A percentile compares a stretch with the other conserved stretches of the same genome.
These are phyloP conservation scores for Petunia axillaris DNA, from an alignment of 257 asterid species.

Conservation along the genomic window DNA sequence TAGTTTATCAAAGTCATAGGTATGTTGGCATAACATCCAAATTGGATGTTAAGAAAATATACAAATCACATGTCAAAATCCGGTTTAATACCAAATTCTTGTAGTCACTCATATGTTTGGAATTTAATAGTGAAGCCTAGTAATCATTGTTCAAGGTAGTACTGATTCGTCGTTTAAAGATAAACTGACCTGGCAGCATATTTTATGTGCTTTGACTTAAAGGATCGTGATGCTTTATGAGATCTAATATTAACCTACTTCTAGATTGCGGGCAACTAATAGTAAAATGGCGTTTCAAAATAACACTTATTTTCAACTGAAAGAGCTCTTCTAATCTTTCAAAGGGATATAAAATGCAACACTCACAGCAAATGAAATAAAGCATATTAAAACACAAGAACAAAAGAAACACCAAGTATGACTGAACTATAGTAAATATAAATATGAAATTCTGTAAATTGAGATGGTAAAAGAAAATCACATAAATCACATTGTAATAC, in stretches of 20 bases:
- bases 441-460: background rate
- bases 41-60: background rate
- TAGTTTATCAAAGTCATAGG: background rate
- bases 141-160: background rate
- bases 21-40: background rate
- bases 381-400: background rate
- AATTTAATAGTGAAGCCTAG: background rate
- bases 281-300: background rate
- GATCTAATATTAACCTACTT: background rate
- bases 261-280: background rate
- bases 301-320: background rate
- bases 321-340: background rate
- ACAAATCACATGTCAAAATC: background rate
- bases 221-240: background rate
- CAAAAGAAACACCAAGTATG: background rate
- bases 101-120: background rate
- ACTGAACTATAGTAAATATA: background rate
- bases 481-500: background rate
- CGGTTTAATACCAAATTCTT: background rate
- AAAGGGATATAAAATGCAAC: background rate
- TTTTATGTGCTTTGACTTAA: background rate
- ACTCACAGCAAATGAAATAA: background rate
- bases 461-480: conserved; percentile 7
- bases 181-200: background rate
- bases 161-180: conserved; percentile 1